Base-by-base conservation (phyloP, 371 early-diverging fungal species). In the Mucor piriformis region DNA sequence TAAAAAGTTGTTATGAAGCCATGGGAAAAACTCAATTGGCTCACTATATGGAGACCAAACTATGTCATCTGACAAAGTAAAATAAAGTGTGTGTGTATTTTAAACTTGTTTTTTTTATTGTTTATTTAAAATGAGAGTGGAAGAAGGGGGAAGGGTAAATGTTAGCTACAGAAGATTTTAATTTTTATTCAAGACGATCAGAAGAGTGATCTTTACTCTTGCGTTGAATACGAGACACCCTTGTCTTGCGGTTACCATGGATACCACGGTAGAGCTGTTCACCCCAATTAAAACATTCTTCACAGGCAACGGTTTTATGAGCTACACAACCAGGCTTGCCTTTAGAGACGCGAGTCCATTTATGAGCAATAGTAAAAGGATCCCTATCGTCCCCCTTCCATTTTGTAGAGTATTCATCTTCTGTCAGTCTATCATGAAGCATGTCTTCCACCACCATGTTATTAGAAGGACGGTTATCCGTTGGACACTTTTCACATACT, bases 341-440 rank as follows among this genome's bases (percentile, higher is more conserved):
- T n/a, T 59, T 63, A 8, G 64, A 55, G 8, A 76, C 59, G 20
- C 73, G 68, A 15, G 70, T 66, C 76, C 76, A 79, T 48, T 66
- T 66, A 55, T 74, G 76, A 23, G 76, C 40, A 6, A 76, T 70
- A 15, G 44, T 38, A 37, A 79, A 72, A 11, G 79, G 79, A 24
- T 70, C 63, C 47, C 79, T 72, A 4, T 79, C 79, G 63, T 79
- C 79, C 7, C 79, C 79, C 43, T 73, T 76, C 79, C 79, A 79
- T 47, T 79, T 79, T 24, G 64, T 63, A 23, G 18, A n/a, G 34
- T 63, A 63, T 52, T 76, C 67, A 33, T 70, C 71, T 47, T 74
- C 74, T 23, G 70, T 54, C 6, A 76, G 55, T 40, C 50, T 70
- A 3, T 79, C 76, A 48, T 70, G 72, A 5, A 79, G 67, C 55